Conservation (phyloP, 768 basidiomycete species). For the Fomitopsis serialis region DNA sequence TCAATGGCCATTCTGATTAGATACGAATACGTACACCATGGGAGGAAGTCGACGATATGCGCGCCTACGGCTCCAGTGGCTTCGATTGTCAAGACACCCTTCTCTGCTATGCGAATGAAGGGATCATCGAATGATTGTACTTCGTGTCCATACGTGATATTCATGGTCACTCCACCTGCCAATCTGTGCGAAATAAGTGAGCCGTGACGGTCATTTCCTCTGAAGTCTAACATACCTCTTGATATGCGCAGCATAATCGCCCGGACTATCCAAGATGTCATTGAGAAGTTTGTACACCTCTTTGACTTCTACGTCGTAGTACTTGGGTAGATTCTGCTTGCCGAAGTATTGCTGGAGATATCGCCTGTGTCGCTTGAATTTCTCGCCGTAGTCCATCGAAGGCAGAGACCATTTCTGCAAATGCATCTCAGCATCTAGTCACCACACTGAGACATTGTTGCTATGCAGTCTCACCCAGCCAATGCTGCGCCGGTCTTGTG, state of each 20-base stretch:
- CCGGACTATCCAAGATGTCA: neutral
- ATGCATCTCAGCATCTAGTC: conserved; percentile 16
- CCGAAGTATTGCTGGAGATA: neutral
- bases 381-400: neutral
- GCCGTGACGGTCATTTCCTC: neutral
- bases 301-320: neutral
- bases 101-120: neutral
- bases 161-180: neutral
- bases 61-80: neutral
- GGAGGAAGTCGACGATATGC: neutral
- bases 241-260: neutral
- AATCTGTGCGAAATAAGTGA: neutral
- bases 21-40: neutral
- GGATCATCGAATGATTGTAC: neutral
- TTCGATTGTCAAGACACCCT: neutral
- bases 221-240: neutral
- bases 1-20: neutral
- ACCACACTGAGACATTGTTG: conserved; percentile 20
- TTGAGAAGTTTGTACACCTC: neutral
- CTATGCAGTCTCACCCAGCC: conserved; percentile 14
- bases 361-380: neutral
- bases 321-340: neutral
- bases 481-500: no score
- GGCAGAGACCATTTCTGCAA: neutral
- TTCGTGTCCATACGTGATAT: neutral